Percentiles rank a stretch among this genome's conserved stretches.
Conservation (phyloP, 1,284 basidiomycete genomes). For the Tremellales sp. region DNA sequence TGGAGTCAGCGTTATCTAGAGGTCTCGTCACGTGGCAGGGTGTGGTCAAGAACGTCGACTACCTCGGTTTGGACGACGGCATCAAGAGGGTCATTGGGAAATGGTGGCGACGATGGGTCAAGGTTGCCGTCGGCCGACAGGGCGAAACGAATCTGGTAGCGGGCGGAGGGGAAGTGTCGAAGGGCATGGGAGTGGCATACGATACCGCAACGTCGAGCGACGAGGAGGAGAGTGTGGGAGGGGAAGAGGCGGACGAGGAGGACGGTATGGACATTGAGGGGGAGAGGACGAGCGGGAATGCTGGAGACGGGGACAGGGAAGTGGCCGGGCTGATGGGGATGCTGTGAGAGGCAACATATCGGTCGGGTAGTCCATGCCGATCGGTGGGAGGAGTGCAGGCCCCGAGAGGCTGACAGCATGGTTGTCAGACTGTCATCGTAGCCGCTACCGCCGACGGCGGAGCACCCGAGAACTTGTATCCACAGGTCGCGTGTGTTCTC, state of each 20-base stretch:
- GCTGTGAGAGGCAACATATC: too few species aligned
- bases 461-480: too few species aligned
- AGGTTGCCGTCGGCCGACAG: conserved; percentile 13
- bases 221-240: conserved; percentile 11
- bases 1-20: conserved; percentile 37
- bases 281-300: too few species aligned
- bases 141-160: neutral
- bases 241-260: conserved; percentile 5
- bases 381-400: too few species aligned
- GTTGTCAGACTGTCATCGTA: too few species aligned
- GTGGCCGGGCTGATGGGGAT: too few species aligned
- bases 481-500: too few species aligned
- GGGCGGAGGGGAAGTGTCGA: conserved; percentile 1
- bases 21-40: conserved; percentile 46
- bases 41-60: conserved; percentile 46
- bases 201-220: neutral
- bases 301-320: too few species aligned
- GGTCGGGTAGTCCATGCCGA: too few species aligned
- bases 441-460: too few species aligned
- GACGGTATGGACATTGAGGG: neutral
- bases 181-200: conserved; percentile 5
- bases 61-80: conserved; percentile 41
- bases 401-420: too few species aligned
- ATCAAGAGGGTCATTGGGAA: conserved; percentile 42
- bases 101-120: conserved; percentile 48